A percentile compares a stretch with the other conserved stretches of the same genome.
Evolutionary conservation across 129 eudicot genomes (phyloP).

Genomic region (Lactuca saligna): DNA sequence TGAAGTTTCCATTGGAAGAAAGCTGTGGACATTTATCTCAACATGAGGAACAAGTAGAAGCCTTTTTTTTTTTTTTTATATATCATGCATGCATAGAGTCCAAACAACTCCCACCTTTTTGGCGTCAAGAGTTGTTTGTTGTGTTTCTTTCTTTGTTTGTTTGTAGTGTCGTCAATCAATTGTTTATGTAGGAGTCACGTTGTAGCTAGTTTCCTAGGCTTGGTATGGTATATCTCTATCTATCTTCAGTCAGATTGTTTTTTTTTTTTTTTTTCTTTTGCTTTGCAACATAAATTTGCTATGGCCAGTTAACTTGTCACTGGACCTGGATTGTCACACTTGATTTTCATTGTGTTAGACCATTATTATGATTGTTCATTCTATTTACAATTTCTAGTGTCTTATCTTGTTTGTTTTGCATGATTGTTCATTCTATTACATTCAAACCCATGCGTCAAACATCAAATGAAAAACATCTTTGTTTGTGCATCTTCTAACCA

Average conservation of each 20-base stretch:
- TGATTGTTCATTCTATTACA: constrained; percentile 14
- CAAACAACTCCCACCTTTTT: constrained; percentile 40
- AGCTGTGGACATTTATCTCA: constrained; percentile 87
- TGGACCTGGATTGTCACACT: constrained; percentile 5
- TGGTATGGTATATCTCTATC: constrained; percentile 15
- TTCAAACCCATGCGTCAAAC: neutral
- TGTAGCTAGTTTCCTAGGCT: constrained; percentile 32
- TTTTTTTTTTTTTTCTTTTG: no score
- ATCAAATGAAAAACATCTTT: neutral
- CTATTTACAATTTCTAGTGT: neutral
- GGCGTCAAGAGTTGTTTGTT: constrained; percentile 28
- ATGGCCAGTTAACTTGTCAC: constrained; percentile 1
- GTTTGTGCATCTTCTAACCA: no score
- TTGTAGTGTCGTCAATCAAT: constrained; percentile 8
- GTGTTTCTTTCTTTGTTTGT: constrained; percentile 8
- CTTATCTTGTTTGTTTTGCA: neutral
- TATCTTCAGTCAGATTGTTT: constrained; percentile 26
- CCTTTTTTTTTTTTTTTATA: neutral
- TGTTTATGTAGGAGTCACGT: constrained; percentile 26
- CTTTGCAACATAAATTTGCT: constrained; percentile 17
- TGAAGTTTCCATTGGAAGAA: constrained; percentile 92
- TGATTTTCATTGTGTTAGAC: constrained; percentile 9
- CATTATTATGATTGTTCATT: neutral
- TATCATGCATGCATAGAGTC: constrained; percentile 32
- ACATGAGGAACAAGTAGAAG: constrained; percentile 40